Conservation (phyloP, 2,329 filamentous ascomycete genomes). For the Mollisia scopiformis region DNA sequence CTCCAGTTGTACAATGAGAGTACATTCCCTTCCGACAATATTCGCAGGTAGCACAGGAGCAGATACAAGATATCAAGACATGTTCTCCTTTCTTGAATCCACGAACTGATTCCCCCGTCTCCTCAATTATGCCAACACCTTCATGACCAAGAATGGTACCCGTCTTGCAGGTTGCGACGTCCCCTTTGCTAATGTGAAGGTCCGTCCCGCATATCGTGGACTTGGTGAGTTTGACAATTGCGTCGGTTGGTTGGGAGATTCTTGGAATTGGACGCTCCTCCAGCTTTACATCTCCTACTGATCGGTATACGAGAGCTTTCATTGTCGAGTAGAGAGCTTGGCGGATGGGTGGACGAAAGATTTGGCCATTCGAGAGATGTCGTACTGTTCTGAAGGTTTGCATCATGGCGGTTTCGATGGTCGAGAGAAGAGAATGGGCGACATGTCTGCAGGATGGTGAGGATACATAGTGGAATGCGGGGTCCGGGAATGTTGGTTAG, state of each 20-base stretch:
- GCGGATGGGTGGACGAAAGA: slow-evolving; percentile 12
- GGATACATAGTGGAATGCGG: not conserved
- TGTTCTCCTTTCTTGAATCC: slow-evolving; percentile 51
- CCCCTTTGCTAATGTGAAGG: slow-evolving; percentile 57
- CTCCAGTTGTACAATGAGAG: slow-evolving; percentile 55
- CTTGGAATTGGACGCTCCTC: slow-evolving; percentile 48
- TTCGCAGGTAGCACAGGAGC: slow-evolving; percentile 52
- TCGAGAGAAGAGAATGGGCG: not conserved
- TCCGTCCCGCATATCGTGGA: slow-evolving; percentile 58
- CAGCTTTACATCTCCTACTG: slow-evolving; percentile 75
- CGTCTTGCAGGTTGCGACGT: slow-evolving; percentile 50
- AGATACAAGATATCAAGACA: slow-evolving; percentile 56
- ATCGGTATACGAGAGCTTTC: slow-evolving; percentile 80
- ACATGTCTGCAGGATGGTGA: not conserved
- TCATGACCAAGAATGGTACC: slow-evolving; percentile 56
- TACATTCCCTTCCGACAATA: slow-evolving; percentile 54
- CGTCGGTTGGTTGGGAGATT: slow-evolving; percentile 47
- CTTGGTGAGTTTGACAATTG: slow-evolving; percentile 50
- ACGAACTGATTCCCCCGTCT: slow-evolving; percentile 48
- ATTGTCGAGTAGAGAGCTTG: slow-evolving; percentile 47
- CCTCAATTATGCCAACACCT: slow-evolving; percentile 52
- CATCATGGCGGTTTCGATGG: not conserved
- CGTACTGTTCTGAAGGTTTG: slow-evolving; percentile 16
- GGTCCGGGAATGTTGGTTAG: not conserved
- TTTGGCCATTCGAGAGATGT: slow-evolving; percentile 10